Evolutionary conservation across 768 basidiomycete genomes (phyloP).

Genomic region (Boletellus emodensis): DNA sequence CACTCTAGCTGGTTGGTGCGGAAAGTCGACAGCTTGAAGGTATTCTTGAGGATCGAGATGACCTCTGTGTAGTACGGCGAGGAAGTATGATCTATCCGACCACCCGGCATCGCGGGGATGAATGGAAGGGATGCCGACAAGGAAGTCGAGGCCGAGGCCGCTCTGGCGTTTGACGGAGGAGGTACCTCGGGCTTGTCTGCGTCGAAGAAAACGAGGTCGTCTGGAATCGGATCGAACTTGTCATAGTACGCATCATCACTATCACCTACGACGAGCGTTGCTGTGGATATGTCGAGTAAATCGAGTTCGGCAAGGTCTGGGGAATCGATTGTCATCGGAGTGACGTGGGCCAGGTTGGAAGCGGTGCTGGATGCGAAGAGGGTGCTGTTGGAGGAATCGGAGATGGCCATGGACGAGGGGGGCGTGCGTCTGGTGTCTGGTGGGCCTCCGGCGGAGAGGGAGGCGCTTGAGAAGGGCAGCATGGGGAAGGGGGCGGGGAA

Average conservation of each 20-base stretch:
- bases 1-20: constrained; percentile 84
- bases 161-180: constrained; percentile 5
- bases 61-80: constrained; percentile 30
- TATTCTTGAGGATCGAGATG: constrained; percentile 30
- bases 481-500: neutral
- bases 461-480: neutral
- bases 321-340: constrained; percentile 2
- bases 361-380: neutral
- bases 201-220: constrained; percentile 15
- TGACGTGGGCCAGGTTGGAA: constrained; percentile 1
- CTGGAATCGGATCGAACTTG: constrained; percentile 34
- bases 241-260: constrained; percentile 51
- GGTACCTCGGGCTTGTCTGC: constrained; percentile 8
- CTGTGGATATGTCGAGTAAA: constrained; percentile 15
- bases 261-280: constrained; percentile 24
- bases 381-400: constrained; percentile 15
- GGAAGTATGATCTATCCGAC: constrained; percentile 31
- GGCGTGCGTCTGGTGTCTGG: constrained; percentile 11
- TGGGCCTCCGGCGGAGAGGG: neutral
- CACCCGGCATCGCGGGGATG: neutral
- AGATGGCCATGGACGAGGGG: constrained; percentile 12
- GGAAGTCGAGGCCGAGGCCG: constrained; percentile 6
- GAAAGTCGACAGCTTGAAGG: constrained; percentile 66
- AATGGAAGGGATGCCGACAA: constrained; percentile 4
- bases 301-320: constrained; percentile 20